Evolutionary conservation across 2,329 filamentous ascomycete genomes (phyloP), one percentile per base, ranked within the genome.

Genomic region (Geosmithia morbida): DNA sequence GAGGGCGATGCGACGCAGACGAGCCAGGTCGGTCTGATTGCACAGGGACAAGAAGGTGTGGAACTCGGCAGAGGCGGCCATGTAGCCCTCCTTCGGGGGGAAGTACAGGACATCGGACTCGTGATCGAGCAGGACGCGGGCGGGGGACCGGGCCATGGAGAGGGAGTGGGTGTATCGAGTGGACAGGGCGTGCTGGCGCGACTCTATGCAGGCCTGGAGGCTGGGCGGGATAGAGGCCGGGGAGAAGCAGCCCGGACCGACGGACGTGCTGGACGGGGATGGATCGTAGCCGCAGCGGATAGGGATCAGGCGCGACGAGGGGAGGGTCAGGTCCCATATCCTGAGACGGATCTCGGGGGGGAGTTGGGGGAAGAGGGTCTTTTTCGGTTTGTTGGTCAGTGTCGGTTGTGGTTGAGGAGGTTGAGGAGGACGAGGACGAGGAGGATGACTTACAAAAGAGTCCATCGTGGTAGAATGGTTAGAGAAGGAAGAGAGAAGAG

Each of bases 291-390:
- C 65, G 55, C 66, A 71, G 41, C 58, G 61, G 29, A 72, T 57
- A 2, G 67, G 61, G 22, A 74, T 65, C 45, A 74, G 58, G 30
- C 70, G 68, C 11, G 64, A 56, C 14, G 56, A 54, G 1, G 68
- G 66, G 17, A 70, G 56, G 52, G 63, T 71, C 52, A 66, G 60
- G 41, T 59, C 59, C 71, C 71, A 74, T 45, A 74, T 69, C 48
- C 63, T 66, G 20, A 72, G 57, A 11, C 71, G 67, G 16, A 74
- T 57, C 52, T 74, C 71, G 13, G 63, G 54, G 1, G 71, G 71
- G 1, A 74, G 66, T 41, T 54, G 56, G 17, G 60, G 50, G 51
- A 74, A 74, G 45, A 59, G 53, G 43, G 58, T 62, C 71, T 74
- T 51, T 19, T 8, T 8, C 18, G 41, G n/a, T n/a, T 13, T 42